These are phyloP conservation scores for Sarcocystis neurona DNA, from an alignment of 169 alveolate species.

Conservation along the genomic window DNA sequence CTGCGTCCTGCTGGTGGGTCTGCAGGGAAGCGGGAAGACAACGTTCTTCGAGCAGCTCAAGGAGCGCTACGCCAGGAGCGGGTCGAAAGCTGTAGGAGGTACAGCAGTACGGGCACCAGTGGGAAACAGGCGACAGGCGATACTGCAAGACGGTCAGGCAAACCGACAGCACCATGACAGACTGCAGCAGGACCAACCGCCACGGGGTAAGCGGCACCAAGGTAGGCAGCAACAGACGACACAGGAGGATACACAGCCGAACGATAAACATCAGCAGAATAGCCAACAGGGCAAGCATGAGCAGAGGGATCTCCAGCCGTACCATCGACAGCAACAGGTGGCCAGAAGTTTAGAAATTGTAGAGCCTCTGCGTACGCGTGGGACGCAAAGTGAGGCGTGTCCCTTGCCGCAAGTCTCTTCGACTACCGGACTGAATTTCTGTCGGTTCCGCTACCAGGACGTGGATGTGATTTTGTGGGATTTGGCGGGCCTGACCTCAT, in stretches of 20 bases:
- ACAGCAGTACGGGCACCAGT: too few relatives aligned
- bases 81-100: too few relatives aligned
- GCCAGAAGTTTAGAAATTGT: too few relatives aligned
- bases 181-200: not conserved
- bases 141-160: not conserved
- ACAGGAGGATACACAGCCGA: not conserved
- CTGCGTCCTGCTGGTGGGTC: conserved; percentile 46
- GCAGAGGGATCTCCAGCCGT: not conserved
- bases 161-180: not conserved
- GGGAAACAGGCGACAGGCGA: too few relatives aligned
- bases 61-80: not conserved
- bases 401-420: not conserved
- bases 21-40: conserved; percentile 55
- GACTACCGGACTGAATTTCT: not conserved
- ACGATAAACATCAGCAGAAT: not conserved
- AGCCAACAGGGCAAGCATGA: not conserved
- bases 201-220: not conserved
- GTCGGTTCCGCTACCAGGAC: not conserved
- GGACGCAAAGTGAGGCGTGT: too few relatives aligned
- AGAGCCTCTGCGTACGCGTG: not conserved
- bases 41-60: conserved; percentile 35
- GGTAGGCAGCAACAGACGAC: not conserved
- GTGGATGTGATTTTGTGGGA: not conserved
- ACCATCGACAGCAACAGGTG: too few relatives aligned
- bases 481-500: not conserved